A percentile compares a stretch with the other conserved stretches of the same genome.
Conservation (phyloP, 1,139 yeast species). For the Magnusiomyces clavatus region DNA sequence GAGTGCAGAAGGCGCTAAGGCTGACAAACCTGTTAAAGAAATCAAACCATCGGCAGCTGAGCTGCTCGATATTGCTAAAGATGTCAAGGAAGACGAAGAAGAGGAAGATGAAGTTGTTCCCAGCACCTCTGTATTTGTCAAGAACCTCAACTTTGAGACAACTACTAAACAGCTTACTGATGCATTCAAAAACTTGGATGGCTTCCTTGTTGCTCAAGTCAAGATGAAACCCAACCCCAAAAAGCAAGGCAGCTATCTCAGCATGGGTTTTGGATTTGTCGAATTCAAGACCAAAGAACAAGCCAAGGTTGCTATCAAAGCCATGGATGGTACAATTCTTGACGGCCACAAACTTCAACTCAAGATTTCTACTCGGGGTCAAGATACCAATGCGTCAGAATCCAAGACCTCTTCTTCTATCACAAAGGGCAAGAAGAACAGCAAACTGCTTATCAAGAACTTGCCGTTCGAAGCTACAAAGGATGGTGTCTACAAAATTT, state of each 20-base stretch:
- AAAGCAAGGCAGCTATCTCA: conserved; percentile 51
- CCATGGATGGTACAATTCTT: conserved; percentile 68
- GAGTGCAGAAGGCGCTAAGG: conserved; percentile 22
- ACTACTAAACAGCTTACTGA: conserved; percentile 49
- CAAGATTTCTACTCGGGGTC: conserved; percentile 75
- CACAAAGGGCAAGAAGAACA: conserved; percentile 24
- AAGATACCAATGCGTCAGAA: conserved; percentile 15
- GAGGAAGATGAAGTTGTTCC: conserved; percentile 39
- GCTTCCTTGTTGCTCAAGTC: conserved; percentile 69
- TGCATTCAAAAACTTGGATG: conserved; percentile 62
- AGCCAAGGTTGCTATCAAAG: conserved; percentile 67
- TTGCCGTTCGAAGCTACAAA: conserved; percentile 94
- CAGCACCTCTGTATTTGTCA: conserved; percentile 79
- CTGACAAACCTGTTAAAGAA: conserved; percentile 29
- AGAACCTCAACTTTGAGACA: conserved; percentile 85
- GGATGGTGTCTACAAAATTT: conserved; percentile 81
- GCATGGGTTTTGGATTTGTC: conserved; percentile 98
- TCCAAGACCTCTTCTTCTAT: neutral
- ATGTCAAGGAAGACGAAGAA: conserved; percentile 37
- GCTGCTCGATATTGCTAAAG: conserved; percentile 27
- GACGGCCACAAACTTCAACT: conserved; percentile 89
- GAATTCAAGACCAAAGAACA: conserved; percentile 75
- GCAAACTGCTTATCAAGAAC: conserved; percentile 86
- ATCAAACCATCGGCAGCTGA: conserved; percentile 24
- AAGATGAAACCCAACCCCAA: conserved; percentile 87